Percentiles rank a stretch among this genome's conserved stretches.
Evolutionary conservation across 257 asterid genomes (phyloP).

Genomic region (Przewalskia tangutica): DNA sequence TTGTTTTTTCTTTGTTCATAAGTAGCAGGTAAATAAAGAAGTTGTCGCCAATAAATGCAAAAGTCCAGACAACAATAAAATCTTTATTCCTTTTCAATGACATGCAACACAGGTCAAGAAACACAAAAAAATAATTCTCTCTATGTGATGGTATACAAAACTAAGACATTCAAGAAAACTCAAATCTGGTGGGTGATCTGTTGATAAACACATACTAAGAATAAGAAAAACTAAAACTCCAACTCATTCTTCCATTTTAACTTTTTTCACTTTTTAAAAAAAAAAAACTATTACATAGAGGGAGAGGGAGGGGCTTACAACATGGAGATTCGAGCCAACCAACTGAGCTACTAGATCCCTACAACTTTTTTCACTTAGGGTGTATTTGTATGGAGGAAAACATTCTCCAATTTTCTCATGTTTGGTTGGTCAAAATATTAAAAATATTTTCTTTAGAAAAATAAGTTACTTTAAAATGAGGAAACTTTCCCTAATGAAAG

Average conservation of each 20-base stretch:
- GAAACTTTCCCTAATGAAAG: no score
- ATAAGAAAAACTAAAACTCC: background rate
- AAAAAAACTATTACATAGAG: no score
- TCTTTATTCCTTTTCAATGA: background rate
- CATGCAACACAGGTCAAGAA: background rate
- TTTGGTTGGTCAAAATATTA: no score
- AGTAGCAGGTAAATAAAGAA: background rate
- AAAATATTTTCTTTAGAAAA: no score
- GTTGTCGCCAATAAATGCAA: background rate
- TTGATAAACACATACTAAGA: background rate
- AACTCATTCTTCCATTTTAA: background rate
- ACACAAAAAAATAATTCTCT: background rate
- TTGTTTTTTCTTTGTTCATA: background rate
- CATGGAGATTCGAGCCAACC: no score
- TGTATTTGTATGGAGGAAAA: no score
- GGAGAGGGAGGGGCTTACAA: no score
- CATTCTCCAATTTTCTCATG: no score
- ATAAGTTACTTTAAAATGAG: no score
- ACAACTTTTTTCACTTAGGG: no score
- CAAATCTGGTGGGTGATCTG: background rate
- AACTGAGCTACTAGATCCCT: no score
- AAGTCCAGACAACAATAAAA: background rate
- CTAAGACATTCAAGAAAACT: background rate
- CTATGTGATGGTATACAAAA: background rate
- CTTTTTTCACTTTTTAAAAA: background rate